A percentile compares a stretch with the other conserved stretches of the same genome.
Conservation (phyloP, 176 grass and related monocot species). For the Pharus latifolius region DNA sequence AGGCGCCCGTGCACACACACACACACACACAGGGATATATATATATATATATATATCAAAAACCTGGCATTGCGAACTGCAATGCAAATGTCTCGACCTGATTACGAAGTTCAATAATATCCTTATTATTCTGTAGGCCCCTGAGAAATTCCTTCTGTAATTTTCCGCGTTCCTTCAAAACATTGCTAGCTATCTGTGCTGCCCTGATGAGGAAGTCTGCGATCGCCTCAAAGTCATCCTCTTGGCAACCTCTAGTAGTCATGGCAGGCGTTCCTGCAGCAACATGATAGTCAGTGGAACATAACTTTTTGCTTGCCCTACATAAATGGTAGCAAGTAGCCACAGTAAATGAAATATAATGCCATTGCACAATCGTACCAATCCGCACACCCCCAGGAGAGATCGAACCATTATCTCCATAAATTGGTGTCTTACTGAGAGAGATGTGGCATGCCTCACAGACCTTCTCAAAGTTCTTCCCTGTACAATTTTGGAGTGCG, state of each 20-base stretch:
- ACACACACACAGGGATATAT: conserved; percentile 2
- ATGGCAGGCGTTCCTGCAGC: conserved; percentile 82
- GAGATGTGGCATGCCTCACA: conserved; percentile 94
- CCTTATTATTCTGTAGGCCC: conserved; percentile 68
- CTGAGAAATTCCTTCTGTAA: conserved; percentile 69
- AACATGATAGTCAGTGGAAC: conserved; percentile 3
- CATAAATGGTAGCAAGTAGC: neutral
- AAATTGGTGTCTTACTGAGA: conserved; percentile 86
- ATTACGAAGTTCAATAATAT: conserved; percentile 60
- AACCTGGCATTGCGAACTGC: conserved; percentile 85
- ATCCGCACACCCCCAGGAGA: conserved; percentile 79
- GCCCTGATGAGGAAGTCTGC: conserved; percentile 84
- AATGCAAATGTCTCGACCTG: conserved; percentile 76
- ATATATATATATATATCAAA: conserved; percentile 55
- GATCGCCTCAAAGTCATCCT: conserved; percentile 70
- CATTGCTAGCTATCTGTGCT: conserved; percentile 59
- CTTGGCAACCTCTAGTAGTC: conserved; percentile 97
- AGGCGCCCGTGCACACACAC: too few species aligned
- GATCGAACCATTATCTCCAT: conserved; percentile 91
- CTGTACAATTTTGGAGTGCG: conserved; percentile 32
- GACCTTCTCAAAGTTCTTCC: conserved; percentile 88
- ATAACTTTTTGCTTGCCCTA: neutral
- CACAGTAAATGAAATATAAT: neutral
- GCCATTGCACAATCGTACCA: conserved; percentile 46
- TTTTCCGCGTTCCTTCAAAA: conserved; percentile 84